Evolutionary conservation across 2,329 filamentous ascomycete species (phyloP).

Genomic region (Exophiala phaeomuriformis): DNA sequence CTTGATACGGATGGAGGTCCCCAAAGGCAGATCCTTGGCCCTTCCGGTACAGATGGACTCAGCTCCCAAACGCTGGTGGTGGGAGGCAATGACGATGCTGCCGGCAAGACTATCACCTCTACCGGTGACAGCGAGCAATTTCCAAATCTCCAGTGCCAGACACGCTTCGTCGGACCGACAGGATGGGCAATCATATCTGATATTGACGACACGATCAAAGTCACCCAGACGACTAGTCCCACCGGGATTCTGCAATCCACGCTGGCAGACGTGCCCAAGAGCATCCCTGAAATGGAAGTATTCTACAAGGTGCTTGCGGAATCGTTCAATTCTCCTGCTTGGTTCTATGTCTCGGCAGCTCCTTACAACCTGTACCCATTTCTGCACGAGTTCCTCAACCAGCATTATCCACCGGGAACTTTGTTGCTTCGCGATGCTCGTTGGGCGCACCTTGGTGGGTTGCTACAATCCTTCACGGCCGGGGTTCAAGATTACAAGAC

Average conservation of each 20-base stretch:
- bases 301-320: constrained; percentile 63
- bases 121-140: constrained; percentile 38
- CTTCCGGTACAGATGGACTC: constrained; percentile 65
- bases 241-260: constrained; percentile 75
- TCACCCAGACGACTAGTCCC: constrained; percentile 73
- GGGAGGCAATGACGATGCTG: constrained; percentile 38
- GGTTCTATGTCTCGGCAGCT: constrained; percentile 90
- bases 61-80: constrained; percentile 56
- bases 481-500: constrained; percentile 78
- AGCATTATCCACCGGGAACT: constrained; percentile 67
- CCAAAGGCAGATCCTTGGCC: constrained; percentile 53
- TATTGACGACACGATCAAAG: constrained; percentile 91
- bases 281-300: constrained; percentile 74
- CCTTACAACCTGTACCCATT: constrained; percentile 93
- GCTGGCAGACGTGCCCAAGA: constrained; percentile 66
- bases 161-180: constrained; percentile 64
- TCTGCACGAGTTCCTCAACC: constrained; percentile 63
- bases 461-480: constrained; percentile 70
- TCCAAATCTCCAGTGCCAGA: constrained; percentile 55
- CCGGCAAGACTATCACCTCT: constrained; percentile 46
- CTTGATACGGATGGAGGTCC: constrained; percentile 39
- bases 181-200: constrained; percentile 86
- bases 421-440: constrained; percentile 77
- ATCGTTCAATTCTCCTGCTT: constrained; percentile 56
- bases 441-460: constrained; percentile 74